Evolutionary conservation across 768 basidiomycete genomes (phyloP), one percentile per base, ranked within the genome.

Genomic region (Auriscalpium microsporum): DNA sequence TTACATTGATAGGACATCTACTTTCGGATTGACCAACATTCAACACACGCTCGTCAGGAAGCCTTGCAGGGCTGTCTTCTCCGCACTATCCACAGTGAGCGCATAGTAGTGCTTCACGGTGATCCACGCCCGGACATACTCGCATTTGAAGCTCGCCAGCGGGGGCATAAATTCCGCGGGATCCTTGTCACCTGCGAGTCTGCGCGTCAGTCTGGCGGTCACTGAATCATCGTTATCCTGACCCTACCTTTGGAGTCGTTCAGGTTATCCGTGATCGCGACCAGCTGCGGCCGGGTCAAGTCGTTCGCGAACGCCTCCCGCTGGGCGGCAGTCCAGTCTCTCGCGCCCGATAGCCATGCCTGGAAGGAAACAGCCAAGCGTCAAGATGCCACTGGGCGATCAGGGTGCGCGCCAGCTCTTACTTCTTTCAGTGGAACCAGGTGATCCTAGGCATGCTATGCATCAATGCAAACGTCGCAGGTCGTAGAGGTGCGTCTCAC

Each of bases 321-420:
- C 56, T 76, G 74, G 1, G 74, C 76, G 38, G 59, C 62, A 13
- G 79, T 78, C 81, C 81, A 82, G 44, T 61, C 55, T 9, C 76
- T 69, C 13, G 80, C 81, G 19, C 80, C 81, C 8, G 78, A 80
- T 0, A 81, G 58, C 80, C 80, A 81, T 0, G 80, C 80, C 73
- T 78, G 28, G 28, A 28, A 28, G 28, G 28, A 28, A 2, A 28
- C 28, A 28, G 28, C 7, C 28, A 28, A 28, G 28, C 28, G 7
- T 28, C 7, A 28, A 42, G 14, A 45, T 9, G n/a, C n/a, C n/a
- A n/a, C n/a, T 53, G n/a, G 40, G 11, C 13, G 11, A 13, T 28
- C 3, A 58, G 46, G 28, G 28, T 11, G 38, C 37, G 28, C 17
- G 34, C 16, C 37, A 28, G 23, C 9, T 11, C 62, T 23, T 21